Base-by-base conservation (phyloP, 495 filamentous ascomycete species). In the Astrothelium subdiscretum region DNA sequence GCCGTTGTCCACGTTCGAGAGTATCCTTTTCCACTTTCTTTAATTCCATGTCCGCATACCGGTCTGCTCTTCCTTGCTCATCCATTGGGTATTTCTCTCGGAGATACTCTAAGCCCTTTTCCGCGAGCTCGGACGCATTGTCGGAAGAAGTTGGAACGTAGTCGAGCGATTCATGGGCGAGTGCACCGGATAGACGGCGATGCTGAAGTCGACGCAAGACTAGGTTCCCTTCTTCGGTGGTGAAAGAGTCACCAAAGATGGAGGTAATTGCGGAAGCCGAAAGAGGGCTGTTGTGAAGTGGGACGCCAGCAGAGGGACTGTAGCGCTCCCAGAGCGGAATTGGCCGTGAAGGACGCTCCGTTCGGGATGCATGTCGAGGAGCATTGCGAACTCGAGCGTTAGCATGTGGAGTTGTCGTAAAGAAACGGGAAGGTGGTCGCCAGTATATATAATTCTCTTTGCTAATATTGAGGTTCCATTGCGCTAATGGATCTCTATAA, bases 131-230 rank as follows among this genome's bases (percentile, higher is more conserved):
- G 3, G 59, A 27, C 0, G 42, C 66, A 1, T 71, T 62, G n/a
- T 64, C 52, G 4, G 61, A 66, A 8, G 74, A 75, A 27, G 63
- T 58, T 1, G 71, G 61, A 29, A 54, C 20, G 58, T 72, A 70
- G 29, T 63, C 74, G 68, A 73, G 67, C 48, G 69, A 70, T 24
- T 81, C 67, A 62, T 90, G 85, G 32, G 69, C 70, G 10, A 92
- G 78, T 0, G 89, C 91, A 22, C 91, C 91, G 12, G 83, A 81
- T 13, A 89, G 76, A 24, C 91, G 84, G 52, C 89, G 83, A 29
- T 82, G 83, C 68, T 96, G 89, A 1, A 95, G 74, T 32, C 89
- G 80, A 31, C 75, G 74, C 4, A 96, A 73, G 18, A 91, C 73
- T 27, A 77, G 76, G 68, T 91, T 92, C 57, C 83, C 91, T 10